phyloP scores from a whole-genome alignment of 1,284 basidiomycete species.

The Marasmius oreades region DNA sequence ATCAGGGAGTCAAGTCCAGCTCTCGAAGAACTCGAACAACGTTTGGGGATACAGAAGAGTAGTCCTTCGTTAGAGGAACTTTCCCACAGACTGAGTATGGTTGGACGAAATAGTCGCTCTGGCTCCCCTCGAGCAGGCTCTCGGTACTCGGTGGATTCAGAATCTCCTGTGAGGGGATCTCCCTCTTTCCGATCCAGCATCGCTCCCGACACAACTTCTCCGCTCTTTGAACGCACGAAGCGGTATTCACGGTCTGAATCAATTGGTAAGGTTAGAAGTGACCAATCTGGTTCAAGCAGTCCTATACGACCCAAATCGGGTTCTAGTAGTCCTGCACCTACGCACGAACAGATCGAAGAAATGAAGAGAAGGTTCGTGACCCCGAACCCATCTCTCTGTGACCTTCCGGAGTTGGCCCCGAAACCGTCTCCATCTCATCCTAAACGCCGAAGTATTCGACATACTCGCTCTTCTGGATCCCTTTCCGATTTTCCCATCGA shows the following conservation, averaged over 20 bases:
- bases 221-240: slow-evolving; percentile 26
- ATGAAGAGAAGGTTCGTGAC: slow-evolving; percentile 61
- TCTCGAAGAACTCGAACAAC: slow-evolving; percentile 53
- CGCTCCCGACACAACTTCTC: slow-evolving; percentile 22
- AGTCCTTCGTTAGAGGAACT: slow-evolving; percentile 58
- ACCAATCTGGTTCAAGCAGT: neutral
- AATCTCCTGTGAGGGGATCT: slow-evolving; percentile 10
- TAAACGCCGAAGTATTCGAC: slow-evolving; percentile 19
- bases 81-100: slow-evolving; percentile 46
- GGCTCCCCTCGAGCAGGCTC: slow-evolving; percentile 21
- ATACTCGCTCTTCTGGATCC: slow-evolving; percentile 23
- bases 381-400: slow-evolving; percentile 24
- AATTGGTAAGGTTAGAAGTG: slow-evolving; percentile 3
- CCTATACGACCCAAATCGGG: slow-evolving; percentile 14
- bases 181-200: slow-evolving; percentile 13
- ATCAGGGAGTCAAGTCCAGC: slow-evolving; percentile 50
- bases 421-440: slow-evolving; percentile 19
- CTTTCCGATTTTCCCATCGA: slow-evolving; percentile 17
- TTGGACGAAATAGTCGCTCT: slow-evolving; percentile 33
- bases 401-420: slow-evolving; percentile 6
- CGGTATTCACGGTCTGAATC: slow-evolving; percentile 18
- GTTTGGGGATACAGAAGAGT: slow-evolving; percentile 49
- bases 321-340: slow-evolving; percentile 31
- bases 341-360: slow-evolving; percentile 54
- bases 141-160: slow-evolving; percentile 16